Base-by-base conservation (phyloP, 2,329 filamentous ascomycete species). In the Blastomyces parvus region DNA sequence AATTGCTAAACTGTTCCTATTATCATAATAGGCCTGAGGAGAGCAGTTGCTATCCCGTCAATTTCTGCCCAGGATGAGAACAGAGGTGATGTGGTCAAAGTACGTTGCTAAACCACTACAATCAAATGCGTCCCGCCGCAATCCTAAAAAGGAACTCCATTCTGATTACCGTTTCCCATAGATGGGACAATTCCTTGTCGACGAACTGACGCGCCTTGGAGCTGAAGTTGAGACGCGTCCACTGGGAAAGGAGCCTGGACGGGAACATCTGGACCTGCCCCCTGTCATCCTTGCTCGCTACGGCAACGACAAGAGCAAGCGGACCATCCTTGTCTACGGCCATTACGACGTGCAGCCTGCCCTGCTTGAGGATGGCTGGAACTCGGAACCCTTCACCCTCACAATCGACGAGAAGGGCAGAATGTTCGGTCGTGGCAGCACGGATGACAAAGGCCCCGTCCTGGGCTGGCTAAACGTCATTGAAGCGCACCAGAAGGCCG, bases 261-360 rank as follows among this genome's bases (percentile, higher is more conserved):
- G 91, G 75, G 91, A 96, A 73, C 83, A 92, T 70, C 87, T 99
- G 69, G 88, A 96, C 63, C 88, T 99, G 19, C 94, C 94, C 3
- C 94, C 94, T 1, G 92, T 96, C 60, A 86, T 99, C 63, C 85
- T 99, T 67, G 93, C 88, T 59, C 88, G 94, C 69, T 97, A 97
- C 76, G 92, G 94, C 69, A 90, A 86, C 76, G 92, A 97, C 76
- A 87, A 89, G 77, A 90, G 85, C 77, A 99, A 97, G 85, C 86
- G 90, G 65, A 97, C 92, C 44, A 94, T 99, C 69, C 83, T 99
- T 66, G 91, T 99, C 57, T 99, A 99, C 74, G 94, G 94, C 58
- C 94, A 99, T 82, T 99, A 99, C 80, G 94, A 99, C 75, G 94
- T 99, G 44, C 94, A 99, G 80, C 94, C 94, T 33, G 94, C 94